Base-by-base conservation (phyloP, 352 stramenopile species). In the Hyaloperonospora arabidopsidis region DNA sequence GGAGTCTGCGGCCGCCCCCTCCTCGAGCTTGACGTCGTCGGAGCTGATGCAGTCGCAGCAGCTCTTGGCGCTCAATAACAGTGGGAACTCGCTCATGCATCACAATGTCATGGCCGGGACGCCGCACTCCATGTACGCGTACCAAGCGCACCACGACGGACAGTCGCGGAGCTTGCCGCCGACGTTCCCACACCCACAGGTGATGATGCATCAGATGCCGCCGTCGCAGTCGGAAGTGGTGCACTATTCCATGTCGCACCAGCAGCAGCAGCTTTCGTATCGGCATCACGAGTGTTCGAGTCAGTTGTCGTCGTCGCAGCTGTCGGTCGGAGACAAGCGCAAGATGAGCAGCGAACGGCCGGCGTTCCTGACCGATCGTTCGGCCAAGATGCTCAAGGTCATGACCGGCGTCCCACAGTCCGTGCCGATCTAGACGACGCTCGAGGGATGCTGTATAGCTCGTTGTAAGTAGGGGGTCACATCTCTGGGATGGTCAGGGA, bases 171-270 rank as follows among this genome's bases (percentile, higher is more conserved):
- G 67, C 0, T 59, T 86, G 23, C 63, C 73, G 5, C 68, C 71
- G 25, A 68, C 68, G 25, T 85, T 86, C 55, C 72, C 69, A 3
- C 64, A 83, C 49, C 66, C 67, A 22, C 68, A 78, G 45, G 55
- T 70, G 32, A 84, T 79, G 63, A 84, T 84, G 68, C 70, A 72
- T 39, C 59, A 61, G 50, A 62, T 76, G 53, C 62, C 64, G 53
- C 62, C 64, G 59, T 46, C 28, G 21, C 59, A 63, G 22, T 43
- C 61, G 57, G 54, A 70, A 34, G 61, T 77, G 48, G 62, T 77
- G 50, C 62, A 70, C 38, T 70, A 71, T 52, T 54, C 65, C 23
- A 57, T 76, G 61, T 55, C 57, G 49, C 25, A 32, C 4, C 25
- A 32, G 8, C 55, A 63, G 44, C 63, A 61, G 13, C 63, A 65